Percentiles rank a stretch among this genome's conserved stretches.
Evolutionary conservation across 176 grass and related monocot species (phyloP).

Genomic region (Oryza rufipogon): DNA sequence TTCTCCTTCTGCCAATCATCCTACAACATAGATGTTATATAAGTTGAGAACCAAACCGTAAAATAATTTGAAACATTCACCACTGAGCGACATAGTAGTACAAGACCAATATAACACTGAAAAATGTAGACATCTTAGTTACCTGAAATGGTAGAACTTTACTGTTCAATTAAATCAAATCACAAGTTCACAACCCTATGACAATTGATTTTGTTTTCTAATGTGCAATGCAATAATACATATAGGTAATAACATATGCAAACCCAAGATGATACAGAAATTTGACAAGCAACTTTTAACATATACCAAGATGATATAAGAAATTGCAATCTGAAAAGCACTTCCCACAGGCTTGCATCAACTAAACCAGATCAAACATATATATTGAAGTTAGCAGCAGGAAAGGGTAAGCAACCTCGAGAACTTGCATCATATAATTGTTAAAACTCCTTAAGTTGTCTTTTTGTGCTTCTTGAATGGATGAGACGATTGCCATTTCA

Average conservation of each 20-base stretch:
- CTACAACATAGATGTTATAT: constrained; percentile 46
- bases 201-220: constrained; percentile 28
- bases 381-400: constrained; percentile 31
- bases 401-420: constrained; percentile 71
- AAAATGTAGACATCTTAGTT: constrained; percentile 13
- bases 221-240: constrained; percentile 5
- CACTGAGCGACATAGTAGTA: background rate
- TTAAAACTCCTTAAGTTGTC: constrained; percentile 96
- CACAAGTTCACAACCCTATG: constrained; percentile 3
- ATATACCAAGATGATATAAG: constrained; percentile 25
- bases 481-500: constrained; percentile 91
- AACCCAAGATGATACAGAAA: constrained; percentile 25
- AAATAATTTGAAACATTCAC: constrained; percentile 15
- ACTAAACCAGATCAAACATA: constrained; percentile 23
- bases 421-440: constrained; percentile 91
- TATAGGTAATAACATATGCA: constrained; percentile 27
- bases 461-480: constrained; percentile 99
- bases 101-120: background rate
- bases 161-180: constrained; percentile 8
- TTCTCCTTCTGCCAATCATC: constrained; percentile 99
- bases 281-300: background rate
- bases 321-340: constrained; percentile 12
- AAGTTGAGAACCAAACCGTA: constrained; percentile 31
- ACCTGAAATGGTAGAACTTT: constrained; percentile 20
- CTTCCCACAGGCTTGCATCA: background rate